These are phyloP conservation scores for Neonectria sp. DNA, from an alignment of 2,329 filamentous ascomycete genomes.

Conservation along the genomic window DNA sequence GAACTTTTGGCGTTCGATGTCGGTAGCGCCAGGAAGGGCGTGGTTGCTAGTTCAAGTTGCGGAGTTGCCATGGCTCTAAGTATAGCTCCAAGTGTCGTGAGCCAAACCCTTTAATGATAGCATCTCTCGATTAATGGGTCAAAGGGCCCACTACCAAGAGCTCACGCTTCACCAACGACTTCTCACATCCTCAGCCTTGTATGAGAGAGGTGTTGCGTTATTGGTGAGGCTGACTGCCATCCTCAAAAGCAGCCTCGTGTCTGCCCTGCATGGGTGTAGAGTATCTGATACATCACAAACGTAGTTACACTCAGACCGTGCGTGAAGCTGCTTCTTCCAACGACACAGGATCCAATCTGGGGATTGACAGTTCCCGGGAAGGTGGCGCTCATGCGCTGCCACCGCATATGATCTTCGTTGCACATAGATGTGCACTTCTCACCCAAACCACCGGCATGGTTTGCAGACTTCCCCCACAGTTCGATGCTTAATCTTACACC, in stretches of 20 bases:
- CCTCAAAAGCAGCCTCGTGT: slow-evolving; percentile 13
- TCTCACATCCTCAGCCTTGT: slow-evolving; percentile 17
- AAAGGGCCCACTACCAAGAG: background rate
- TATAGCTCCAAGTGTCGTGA: background rate
- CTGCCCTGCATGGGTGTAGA: background rate
- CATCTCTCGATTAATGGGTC: background rate
- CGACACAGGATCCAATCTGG: background rate
- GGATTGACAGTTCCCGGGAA: background rate
- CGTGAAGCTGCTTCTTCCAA: slow-evolving; percentile 3
- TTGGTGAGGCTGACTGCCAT: slow-evolving; percentile 14
- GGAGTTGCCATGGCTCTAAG: background rate
- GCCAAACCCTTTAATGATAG: background rate
- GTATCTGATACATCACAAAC: slow-evolving; percentile 32
- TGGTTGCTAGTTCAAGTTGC: background rate
- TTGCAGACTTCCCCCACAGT: slow-evolving; percentile 9
- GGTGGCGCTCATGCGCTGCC: slow-evolving; percentile 28
- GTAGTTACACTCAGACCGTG: slow-evolving; percentile 5
- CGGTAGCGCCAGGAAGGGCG: slow-evolving; percentile 6
- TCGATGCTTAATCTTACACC: slow-evolving; percentile 3
- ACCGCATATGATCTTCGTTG: slow-evolving; percentile 28
- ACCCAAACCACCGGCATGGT: slow-evolving; percentile 12
- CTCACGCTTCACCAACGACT: background rate
- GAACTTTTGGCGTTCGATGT: slow-evolving; percentile 13
- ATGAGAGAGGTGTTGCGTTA: background rate
- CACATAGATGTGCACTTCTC: slow-evolving; percentile 23